Percentiles rank a stretch among this genome's conserved stretches.
Conservation (phyloP, 169 alveolate species). For the Eimeria acervulina region DNA sequence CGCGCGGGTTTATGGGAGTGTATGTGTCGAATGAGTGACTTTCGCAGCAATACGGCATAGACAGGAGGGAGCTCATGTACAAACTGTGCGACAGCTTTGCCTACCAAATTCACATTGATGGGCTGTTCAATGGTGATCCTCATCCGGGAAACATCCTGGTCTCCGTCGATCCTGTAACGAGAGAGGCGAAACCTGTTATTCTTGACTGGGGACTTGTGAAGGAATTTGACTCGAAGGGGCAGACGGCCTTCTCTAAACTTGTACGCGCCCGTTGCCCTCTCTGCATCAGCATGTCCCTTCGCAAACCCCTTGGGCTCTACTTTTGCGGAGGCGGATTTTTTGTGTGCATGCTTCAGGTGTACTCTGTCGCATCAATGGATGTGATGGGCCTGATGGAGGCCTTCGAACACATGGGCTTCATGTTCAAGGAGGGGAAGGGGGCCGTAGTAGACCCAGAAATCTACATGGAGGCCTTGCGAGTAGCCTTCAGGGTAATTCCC, state of each 20-base stretch:
- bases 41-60: conserved; percentile 80
- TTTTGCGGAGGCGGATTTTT: background rate
- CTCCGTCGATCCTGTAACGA: conserved; percentile 82
- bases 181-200: conserved; percentile 87
- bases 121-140: conserved; percentile 91
- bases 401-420: conserved; percentile 93
- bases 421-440: conserved; percentile 86
- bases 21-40: background rate
- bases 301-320: background rate
- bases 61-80: conserved; percentile 83
- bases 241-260: conserved; percentile 90
- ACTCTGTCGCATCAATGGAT: conserved; percentile 89
- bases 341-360: conserved; percentile 81
- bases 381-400: conserved; percentile 92
- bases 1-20: background rate
- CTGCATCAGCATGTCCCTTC: background rate
- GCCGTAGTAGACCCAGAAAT: conserved; percentile 91
- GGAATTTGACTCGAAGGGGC: conserved; percentile 87
- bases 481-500: conserved; percentile 84
- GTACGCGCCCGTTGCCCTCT: conserved; percentile 56
- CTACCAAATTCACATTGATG: conserved; percentile 88
- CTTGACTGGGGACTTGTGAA: conserved; percentile 93
- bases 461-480: conserved; percentile 90
- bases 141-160: conserved; percentile 96
- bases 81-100: conserved; percentile 88